Evolutionary conservation across 1,284 basidiomycete genomes (phyloP).

Genomic region (Apiotrichum domesticum): DNA sequence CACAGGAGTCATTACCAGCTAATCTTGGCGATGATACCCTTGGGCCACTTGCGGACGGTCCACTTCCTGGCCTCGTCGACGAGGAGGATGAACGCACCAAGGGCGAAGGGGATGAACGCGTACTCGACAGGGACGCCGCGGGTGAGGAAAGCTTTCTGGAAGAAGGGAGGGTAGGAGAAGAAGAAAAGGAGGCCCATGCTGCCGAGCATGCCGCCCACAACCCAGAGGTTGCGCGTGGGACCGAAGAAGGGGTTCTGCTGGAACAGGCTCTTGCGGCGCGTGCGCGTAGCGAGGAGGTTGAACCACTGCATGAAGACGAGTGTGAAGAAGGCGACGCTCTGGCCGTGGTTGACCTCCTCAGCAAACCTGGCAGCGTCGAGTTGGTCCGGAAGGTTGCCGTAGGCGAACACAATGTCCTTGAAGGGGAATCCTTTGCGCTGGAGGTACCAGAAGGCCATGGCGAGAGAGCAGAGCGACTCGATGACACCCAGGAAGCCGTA

Average conservation of each 20-base stretch:
- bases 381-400: slow-evolving; percentile 49
- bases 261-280: slow-evolving; percentile 52
- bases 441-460: slow-evolving; percentile 52
- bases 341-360: slow-evolving; percentile 50
- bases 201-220: slow-evolving; percentile 52
- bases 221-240: slow-evolving; percentile 44
- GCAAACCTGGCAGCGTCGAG: slow-evolving; percentile 38
- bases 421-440: slow-evolving; percentile 56
- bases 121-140: slow-evolving; percentile 53
- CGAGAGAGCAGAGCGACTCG: slow-evolving; percentile 53
- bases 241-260: slow-evolving; percentile 48
- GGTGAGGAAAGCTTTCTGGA: slow-evolving; percentile 56
- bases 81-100: slow-evolving; percentile 30
- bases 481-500: slow-evolving; percentile 60
- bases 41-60: slow-evolving; percentile 42
- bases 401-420: slow-evolving; percentile 53
- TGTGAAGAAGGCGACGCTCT: slow-evolving; percentile 56
- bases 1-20: slow-evolving; percentile 41
- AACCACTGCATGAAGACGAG: slow-evolving; percentile 65
- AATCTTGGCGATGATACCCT: slow-evolving; percentile 42
- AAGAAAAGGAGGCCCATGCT: slow-evolving; percentile 53
- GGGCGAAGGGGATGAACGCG: slow-evolving; percentile 52
- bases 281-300: slow-evolving; percentile 53
- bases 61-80: slow-evolving; percentile 49
- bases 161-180: slow-evolving; percentile 55